Percentiles rank a stretch among this genome's conserved stretches.
Evolutionary conservation across 495 filamentous ascomycete genomes (phyloP).

Genomic region (Cryomyces minteri): DNA sequence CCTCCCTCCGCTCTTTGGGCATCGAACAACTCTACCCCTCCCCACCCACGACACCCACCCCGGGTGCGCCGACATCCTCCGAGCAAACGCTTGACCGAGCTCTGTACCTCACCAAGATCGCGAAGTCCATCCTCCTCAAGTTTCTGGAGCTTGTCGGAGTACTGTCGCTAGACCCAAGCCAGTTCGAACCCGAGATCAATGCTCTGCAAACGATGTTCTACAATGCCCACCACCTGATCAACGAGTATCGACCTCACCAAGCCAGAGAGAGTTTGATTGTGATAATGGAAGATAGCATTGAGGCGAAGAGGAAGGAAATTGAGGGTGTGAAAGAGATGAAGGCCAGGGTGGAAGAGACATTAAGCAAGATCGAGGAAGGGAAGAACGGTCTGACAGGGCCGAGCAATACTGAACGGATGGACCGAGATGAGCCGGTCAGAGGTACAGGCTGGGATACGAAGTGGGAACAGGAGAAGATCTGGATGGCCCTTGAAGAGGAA

Average conservation of each 20-base stretch:
- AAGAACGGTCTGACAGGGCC: neutral
- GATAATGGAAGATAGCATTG: conserved; percentile 82
- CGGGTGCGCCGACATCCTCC: neutral
- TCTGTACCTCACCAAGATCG: conserved; percentile 56
- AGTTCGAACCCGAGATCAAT: conserved; percentile 43
- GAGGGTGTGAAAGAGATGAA: conserved; percentile 53
- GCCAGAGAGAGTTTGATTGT: conserved; percentile 75
- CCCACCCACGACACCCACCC: conserved; percentile 8
- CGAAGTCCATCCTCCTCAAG: conserved; percentile 66
- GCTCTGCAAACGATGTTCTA: conserved; percentile 65
- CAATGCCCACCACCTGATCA: conserved; percentile 80
- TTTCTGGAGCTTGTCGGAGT: conserved; percentile 66
- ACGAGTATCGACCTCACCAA: conserved; percentile 91
- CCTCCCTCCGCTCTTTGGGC: conserved; percentile 45
- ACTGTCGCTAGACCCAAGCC: conserved; percentile 41
- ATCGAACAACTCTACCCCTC: conserved; percentile 26
- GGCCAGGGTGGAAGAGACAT: conserved; percentile 6
- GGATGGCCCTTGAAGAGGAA: too few species aligned
- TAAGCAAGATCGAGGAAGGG: neutral
- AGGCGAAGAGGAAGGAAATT: conserved; percentile 56
- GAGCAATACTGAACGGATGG: too few species aligned
- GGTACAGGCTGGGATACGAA: too few species aligned
- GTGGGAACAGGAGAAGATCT: too few species aligned
- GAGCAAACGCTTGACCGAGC: conserved; percentile 41
- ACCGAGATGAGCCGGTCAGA: too few species aligned